phyloP scores from a whole-genome alignment of 2,329 filamentous ascomycete species.

The Penicillium capsulatum region DNA sequence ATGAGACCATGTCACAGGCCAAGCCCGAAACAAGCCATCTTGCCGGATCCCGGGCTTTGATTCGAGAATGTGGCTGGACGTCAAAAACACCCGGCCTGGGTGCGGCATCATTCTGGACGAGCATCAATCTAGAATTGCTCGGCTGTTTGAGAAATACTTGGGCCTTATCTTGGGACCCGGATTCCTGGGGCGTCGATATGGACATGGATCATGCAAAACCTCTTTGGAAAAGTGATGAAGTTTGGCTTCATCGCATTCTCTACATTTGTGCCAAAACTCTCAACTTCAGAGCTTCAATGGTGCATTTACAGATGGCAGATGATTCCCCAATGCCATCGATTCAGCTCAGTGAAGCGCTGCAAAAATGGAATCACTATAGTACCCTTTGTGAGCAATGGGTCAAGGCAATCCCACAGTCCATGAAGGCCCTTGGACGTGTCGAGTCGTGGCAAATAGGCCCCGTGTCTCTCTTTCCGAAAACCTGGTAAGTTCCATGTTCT shows the following conservation, averaged over 20 bases:
- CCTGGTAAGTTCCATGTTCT: conserved; percentile 60
- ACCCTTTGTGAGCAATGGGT: conserved; percentile 81
- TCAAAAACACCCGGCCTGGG: conserved; percentile 74
- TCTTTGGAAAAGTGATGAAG: conserved; percentile 64
- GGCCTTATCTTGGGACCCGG: conserved; percentile 81
- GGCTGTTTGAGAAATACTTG: conserved; percentile 84
- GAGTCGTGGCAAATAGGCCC: conserved; percentile 62
- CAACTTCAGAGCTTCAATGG: conserved; percentile 72
- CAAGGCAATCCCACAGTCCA: conserved; percentile 70
- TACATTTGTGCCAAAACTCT: conserved; percentile 83
- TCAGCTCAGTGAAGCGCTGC: conserved; percentile 59
- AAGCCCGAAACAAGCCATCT: conserved; percentile 85
- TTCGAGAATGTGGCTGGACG: conserved; percentile 87
- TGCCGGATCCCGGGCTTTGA: conserved; percentile 74
- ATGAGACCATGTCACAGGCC: conserved; percentile 84
- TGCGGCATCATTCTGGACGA: conserved; percentile 89
- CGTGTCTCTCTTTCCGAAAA: conserved; percentile 76
- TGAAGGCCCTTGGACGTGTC: conserved; percentile 80
- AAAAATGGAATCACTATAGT: conserved; percentile 78
- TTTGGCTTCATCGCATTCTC: conserved; percentile 84
- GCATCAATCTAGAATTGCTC: conserved; percentile 84
- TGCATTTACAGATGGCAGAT: conserved; percentile 57
- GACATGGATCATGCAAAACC: conserved; percentile 58
- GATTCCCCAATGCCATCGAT: conserved; percentile 54
- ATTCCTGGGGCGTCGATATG: conserved; percentile 84